Conservation (phyloP, 1,284 basidiomycete genomes). For the Ganoderma multipileum region DNA sequence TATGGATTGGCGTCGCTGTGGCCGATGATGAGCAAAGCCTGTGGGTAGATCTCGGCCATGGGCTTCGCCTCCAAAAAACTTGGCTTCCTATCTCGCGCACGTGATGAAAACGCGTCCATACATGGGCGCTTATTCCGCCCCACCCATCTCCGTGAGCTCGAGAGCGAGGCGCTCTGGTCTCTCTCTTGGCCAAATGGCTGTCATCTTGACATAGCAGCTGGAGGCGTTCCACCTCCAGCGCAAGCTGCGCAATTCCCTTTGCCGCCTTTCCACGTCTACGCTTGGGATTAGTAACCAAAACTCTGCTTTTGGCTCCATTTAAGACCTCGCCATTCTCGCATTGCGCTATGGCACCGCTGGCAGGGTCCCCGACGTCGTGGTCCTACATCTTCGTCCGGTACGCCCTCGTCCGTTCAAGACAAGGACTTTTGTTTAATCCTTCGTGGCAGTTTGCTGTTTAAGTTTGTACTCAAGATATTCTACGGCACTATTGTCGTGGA, state of each 20-base stretch:
- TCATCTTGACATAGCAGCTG: background rate
- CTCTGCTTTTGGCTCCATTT: background rate
- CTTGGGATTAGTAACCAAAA: background rate
- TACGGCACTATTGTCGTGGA: constrained; percentile 90
- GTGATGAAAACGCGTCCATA: background rate
- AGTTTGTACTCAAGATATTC: constrained; percentile 85
- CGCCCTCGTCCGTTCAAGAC: background rate
- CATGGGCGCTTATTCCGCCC: background rate
- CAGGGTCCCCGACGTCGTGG: constrained; percentile 57
- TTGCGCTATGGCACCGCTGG: constrained; percentile 6
- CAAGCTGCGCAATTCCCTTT: background rate
- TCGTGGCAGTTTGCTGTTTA: constrained; percentile 64
- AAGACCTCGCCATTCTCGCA: background rate
- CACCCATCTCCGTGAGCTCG: background rate
- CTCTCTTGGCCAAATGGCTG: background rate
- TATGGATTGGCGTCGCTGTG: constrained; percentile 7
- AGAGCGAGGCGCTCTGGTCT: background rate
- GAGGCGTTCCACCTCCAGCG: constrained; percentile 1
- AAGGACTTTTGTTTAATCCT: background rate
- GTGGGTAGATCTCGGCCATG: background rate
- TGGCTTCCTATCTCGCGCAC: constrained; percentile 5
- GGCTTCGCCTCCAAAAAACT: constrained; percentile 3
- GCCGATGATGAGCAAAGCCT: constrained; percentile 5
- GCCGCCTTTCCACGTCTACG: background rate
- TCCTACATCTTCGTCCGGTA: constrained; percentile 73